Conservation (phyloP, 2,329 filamentous ascomycete species). For the Orbilia blumenaviensis region DNA sequence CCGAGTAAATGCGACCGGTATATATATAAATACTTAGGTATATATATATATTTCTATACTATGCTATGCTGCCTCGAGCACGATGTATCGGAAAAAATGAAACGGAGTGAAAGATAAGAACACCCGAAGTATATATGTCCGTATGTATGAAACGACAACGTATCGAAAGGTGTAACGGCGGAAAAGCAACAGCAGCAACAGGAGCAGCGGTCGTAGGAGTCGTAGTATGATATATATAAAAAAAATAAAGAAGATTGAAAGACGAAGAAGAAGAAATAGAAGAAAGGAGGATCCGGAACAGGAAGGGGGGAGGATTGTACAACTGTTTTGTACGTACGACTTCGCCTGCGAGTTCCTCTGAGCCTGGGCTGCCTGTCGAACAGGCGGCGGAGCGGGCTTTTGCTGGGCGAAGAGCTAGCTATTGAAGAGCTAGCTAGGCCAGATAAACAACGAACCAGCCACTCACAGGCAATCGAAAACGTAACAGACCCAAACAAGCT, state of each 20-base stretch:
- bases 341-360: conserved; percentile 51
- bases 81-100: not conserved
- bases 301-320: not conserved
- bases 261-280: too few relatives aligned
- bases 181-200: too few relatives aligned
- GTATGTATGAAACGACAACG: not conserved
- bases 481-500: conserved; percentile 50
- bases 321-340: conserved; percentile 41
- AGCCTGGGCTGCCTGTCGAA: conserved; percentile 41
- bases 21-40: not conserved
- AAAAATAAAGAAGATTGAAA: not conserved
- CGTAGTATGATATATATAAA: not conserved
- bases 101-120: not conserved
- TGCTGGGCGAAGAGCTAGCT: conserved; percentile 35
- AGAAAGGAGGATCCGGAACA: not conserved
- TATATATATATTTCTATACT: too few relatives aligned
- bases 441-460: conserved; percentile 47
- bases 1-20: conserved; percentile 2
- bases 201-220: too few relatives aligned
- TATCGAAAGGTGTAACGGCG: not conserved
- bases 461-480: conserved; percentile 36
- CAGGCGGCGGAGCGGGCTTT: conserved; percentile 16
- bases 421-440: conserved; percentile 31
- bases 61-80: not conserved
- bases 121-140: not conserved